A percentile compares a stretch with the other conserved stretches of the same genome.
Evolutionary conservation across 1,284 basidiomycete genomes (phyloP).

Genomic region (Trametes versicolor): DNA sequence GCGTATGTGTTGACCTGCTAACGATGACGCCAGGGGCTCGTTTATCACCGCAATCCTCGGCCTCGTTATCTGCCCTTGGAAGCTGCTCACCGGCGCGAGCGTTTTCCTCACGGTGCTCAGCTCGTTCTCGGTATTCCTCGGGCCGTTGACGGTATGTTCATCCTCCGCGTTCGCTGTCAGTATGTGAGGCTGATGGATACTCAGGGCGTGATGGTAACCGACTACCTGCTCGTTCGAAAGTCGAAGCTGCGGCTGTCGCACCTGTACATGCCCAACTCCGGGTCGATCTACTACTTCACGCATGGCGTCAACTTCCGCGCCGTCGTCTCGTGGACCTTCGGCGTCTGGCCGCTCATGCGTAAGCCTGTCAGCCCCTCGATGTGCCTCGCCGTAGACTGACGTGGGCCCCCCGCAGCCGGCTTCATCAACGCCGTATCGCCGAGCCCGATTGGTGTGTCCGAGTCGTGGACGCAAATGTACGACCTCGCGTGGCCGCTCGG

Average conservation of each 20-base stretch:
- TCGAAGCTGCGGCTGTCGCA: slow-evolving; percentile 33
- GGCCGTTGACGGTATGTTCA: slow-evolving; percentile 32
- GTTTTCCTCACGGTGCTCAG: slow-evolving; percentile 35
- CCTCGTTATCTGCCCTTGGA: slow-evolving; percentile 36
- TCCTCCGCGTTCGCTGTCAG: too few relatives aligned
- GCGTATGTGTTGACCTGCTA: background rate
- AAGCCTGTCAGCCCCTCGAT: background rate
- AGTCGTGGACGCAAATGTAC: slow-evolving; percentile 31
- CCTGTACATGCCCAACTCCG: slow-evolving; percentile 32
- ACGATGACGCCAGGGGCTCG: slow-evolving; percentile 21
- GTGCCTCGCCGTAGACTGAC: background rate
- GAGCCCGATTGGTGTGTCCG: slow-evolving; percentile 16
- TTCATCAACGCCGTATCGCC: slow-evolving; percentile 35
- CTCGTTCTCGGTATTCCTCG: slow-evolving; percentile 37
- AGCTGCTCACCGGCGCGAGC: slow-evolving; percentile 34
- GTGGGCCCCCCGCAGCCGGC: slow-evolving; percentile 24
- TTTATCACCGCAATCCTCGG: slow-evolving; percentile 32
- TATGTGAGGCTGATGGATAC: background rate
- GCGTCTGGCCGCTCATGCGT: slow-evolving; percentile 38
- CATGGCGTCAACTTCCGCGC: slow-evolving; percentile 37
- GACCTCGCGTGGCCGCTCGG: slow-evolving; percentile 36
- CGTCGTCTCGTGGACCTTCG: slow-evolving; percentile 30
- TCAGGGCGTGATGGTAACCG: slow-evolving; percentile 34
- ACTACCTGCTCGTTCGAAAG: slow-evolving; percentile 34
- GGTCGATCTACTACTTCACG: slow-evolving; percentile 37